Conservation (phyloP, 2,329 filamentous ascomycete genomes). For the Colletotrichum horii region DNA sequence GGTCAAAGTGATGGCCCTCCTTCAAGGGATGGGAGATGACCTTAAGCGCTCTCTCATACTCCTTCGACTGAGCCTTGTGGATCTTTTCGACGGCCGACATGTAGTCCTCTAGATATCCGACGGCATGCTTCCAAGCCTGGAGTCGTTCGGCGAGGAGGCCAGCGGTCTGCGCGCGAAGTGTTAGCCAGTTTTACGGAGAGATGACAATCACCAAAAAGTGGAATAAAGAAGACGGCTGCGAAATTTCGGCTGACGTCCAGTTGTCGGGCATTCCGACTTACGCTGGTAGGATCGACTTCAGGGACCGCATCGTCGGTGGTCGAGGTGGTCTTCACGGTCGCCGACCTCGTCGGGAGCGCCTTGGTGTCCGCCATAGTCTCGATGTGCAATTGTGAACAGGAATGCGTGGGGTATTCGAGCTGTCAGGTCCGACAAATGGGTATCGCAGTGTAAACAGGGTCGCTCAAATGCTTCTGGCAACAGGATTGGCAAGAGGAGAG, state of each 20-base stretch:
- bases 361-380: slow-evolving; percentile 33
- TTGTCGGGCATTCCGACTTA: slow-evolving; percentile 39
- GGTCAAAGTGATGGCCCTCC: slow-evolving; percentile 93
- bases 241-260: neutral
- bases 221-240: neutral
- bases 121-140: slow-evolving; percentile 95
- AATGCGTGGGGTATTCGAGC: neutral
- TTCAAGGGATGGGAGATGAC: slow-evolving; percentile 84
- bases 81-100: slow-evolving; percentile 84
- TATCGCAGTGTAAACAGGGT: neutral
- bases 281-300: slow-evolving; percentile 62
- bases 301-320: slow-evolving; percentile 61
- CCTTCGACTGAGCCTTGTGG: slow-evolving; percentile 84
- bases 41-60: slow-evolving; percentile 95
- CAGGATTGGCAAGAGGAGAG: neutral
- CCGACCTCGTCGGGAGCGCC: slow-evolving; percentile 50
- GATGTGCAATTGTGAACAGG: slow-evolving; percentile 26
- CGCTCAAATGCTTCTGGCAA: neutral
- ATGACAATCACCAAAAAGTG: neutral
- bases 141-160: slow-evolving; percentile 85
- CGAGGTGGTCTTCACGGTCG: slow-evolving; percentile 37
- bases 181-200: neutral
- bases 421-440: neutral
- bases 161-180: slow-evolving; percentile 60
- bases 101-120: slow-evolving; percentile 91